These are phyloP conservation scores for Jamesozyma hellenica DNA, from an alignment of 805 yeast genomes.

Conservation along the genomic window DNA sequence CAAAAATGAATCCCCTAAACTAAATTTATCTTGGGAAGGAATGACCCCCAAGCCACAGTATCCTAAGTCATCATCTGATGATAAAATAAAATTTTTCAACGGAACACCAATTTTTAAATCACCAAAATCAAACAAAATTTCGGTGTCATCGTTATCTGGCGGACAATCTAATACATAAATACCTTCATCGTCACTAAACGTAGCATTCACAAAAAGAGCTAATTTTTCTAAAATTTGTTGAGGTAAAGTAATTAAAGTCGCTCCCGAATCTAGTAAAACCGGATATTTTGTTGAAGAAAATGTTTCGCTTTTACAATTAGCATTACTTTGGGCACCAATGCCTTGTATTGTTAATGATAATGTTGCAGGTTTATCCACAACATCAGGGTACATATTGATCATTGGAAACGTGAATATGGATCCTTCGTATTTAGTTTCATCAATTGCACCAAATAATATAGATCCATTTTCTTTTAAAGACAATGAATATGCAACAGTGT, in stretches of 20 bases:
- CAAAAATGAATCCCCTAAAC: constrained; percentile 47
- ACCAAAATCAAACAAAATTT: constrained; percentile 39
- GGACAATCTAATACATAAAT: constrained; percentile 37
- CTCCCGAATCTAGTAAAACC: constrained; percentile 48
- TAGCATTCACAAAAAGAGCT: constrained; percentile 28
- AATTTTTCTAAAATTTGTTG: constrained; percentile 20
- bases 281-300: constrained; percentile 22
- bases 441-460: constrained; percentile 57
- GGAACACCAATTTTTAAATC: constrained; percentile 50
- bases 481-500: constrained; percentile 46
- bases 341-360: constrained; percentile 41
- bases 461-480: constrained; percentile 39
- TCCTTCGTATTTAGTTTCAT: constrained; percentile 45
- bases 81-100: constrained; percentile 26
- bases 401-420: constrained; percentile 37
- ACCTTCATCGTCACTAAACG: constrained; percentile 29
- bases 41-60: constrained; percentile 39
- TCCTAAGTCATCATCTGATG: constrained; percentile 13
- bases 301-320: constrained; percentile 12
- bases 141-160: constrained; percentile 8
- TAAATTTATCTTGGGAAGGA: constrained; percentile 27
- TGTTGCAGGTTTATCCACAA: constrained; percentile 28
- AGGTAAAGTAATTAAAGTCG: constrained; percentile 43
- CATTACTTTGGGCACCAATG: constrained; percentile 23
- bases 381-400: constrained; percentile 33